Evolutionary conservation across 1,139 yeast species (phyloP).

Genomic region (Saccharomycopsis hybrid): DNA sequence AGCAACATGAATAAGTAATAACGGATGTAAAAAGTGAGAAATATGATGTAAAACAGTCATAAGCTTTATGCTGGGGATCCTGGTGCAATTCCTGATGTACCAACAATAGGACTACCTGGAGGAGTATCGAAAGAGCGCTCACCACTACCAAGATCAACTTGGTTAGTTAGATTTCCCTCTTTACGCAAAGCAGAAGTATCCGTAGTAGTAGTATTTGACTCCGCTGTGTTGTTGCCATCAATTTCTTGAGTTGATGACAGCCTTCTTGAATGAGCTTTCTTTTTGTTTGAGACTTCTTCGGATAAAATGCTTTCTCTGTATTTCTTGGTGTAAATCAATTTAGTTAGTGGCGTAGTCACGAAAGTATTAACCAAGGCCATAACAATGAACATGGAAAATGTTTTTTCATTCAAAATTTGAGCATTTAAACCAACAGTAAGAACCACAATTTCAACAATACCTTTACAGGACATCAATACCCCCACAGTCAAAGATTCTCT

Average conservation of each 20-base stretch:
- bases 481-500: slow-evolving; percentile 73
- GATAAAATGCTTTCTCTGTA: slow-evolving; percentile 45
- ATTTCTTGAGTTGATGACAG: neutral
- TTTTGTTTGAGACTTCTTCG: slow-evolving; percentile 6
- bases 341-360: slow-evolving; percentile 65
- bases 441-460: slow-evolving; percentile 77
- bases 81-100: too few relatives aligned
- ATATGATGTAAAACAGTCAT: neutral
- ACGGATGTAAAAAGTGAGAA: neutral
- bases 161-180: neutral
- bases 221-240: too few relatives aligned
- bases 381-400: slow-evolving; percentile 72
- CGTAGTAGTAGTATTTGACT: neutral
- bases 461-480: slow-evolving; percentile 82
- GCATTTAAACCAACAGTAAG: slow-evolving; percentile 68
- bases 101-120: slow-evolving; percentile 3
- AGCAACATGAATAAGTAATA: neutral
- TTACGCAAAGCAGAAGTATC: neutral
- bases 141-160: neutral
- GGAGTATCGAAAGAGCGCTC: slow-evolving; percentile 4
- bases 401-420: slow-evolving; percentile 53
- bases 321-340: slow-evolving; percentile 50
- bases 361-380: slow-evolving; percentile 77
- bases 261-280: slow-evolving; percentile 2
- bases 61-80: too few relatives aligned